Base-by-base conservation (phyloP, 2,329 filamentous ascomycete genomes). In the Xylariales sp. region DNA sequence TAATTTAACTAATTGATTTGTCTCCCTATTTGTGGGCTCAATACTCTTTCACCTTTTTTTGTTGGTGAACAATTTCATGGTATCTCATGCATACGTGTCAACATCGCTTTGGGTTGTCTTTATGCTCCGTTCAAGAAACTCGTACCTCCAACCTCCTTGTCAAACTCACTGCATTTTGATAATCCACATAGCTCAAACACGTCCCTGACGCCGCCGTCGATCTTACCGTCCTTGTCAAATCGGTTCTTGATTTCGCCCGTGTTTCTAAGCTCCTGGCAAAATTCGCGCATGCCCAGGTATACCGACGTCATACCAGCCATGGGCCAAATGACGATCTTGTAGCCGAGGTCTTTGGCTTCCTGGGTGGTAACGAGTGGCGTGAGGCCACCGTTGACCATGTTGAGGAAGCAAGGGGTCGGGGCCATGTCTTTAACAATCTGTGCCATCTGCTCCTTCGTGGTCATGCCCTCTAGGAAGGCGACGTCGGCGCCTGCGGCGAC, bases 381-480 rank as follows among this genome's bases (percentile, higher is more conserved):
- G 12, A 59, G 52, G 14, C 58, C 57, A 10, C 58, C 55, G 5
- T 46, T 38, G 0, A 61, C 54, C 51, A 59, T 56, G 42, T 61
- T 58, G 20, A 61, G 37, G 16, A 59, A 46, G 35, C 51, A 56
- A 13, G 55, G 56, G 31, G 53, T 58, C 5, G 55, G 56, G 15
- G 46, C 38, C 42, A 52, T 29, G 18, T 69, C 65, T 28, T 58
- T 46, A 16, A 66, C 62, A 4, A 63, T 57, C 31, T 52, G 47
- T 29, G 52, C 49, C 24, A 65, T 68, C 44, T 74, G 59, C 24
- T 72, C 69, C 17, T 59, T 55, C 8, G 55, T 62, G 13, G 56
- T 62, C 28, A 76, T 60, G 14, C 72, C 75, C 50, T 79, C 75
- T 6, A 78, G 62, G 45, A 78, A 70, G 2, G 66, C 66, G 2